Conservation (phyloP, 495 filamentous ascomycete genomes). For the Penicillium argentinense region DNA sequence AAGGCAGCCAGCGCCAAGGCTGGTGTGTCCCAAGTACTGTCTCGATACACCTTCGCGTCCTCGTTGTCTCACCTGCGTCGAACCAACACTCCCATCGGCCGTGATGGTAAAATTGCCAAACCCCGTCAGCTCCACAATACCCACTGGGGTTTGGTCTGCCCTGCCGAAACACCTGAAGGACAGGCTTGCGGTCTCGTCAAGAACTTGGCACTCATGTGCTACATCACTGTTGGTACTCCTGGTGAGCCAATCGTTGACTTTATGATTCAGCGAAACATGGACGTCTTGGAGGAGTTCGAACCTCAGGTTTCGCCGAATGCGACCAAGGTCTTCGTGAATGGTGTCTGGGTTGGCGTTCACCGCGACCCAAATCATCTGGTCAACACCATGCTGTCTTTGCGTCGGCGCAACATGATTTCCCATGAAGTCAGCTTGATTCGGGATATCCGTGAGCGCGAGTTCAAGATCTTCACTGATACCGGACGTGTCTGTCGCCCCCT, state of each 20-base stretch:
- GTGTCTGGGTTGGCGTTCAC: conserved; percentile 91
- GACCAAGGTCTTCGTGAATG: conserved; percentile 97
- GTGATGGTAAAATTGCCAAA: conserved; percentile 98
- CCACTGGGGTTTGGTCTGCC: conserved; percentile 97
- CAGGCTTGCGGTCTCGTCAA: conserved; percentile 99
- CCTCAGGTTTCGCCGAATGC: conserved; percentile 83
- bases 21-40: conserved; percentile 96
- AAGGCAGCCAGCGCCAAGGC: conserved; percentile 92
- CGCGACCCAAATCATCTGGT: conserved; percentile 80
- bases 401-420: conserved; percentile 73
- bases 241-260: conserved; percentile 90
- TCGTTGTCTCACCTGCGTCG: conserved; percentile 93
- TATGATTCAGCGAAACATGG: conserved; percentile 93
- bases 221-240: conserved; percentile 89
- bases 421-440: conserved; percentile 90
- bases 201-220: conserved; percentile 97
- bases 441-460: conserved; percentile 94
- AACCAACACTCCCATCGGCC: conserved; percentile 95
- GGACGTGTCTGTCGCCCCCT: conserved; percentile 91
- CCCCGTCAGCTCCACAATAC: conserved; percentile 98
- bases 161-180: conserved; percentile 96
- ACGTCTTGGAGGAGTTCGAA: conserved; percentile 94
- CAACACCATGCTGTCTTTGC: conserved; percentile 69
- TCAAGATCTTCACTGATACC: conserved; percentile 98
- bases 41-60: conserved; percentile 95